phyloP scores from a whole-genome alignment of 2,329 filamentous ascomycete species.

The Basipetospora chlamydospora region DNA sequence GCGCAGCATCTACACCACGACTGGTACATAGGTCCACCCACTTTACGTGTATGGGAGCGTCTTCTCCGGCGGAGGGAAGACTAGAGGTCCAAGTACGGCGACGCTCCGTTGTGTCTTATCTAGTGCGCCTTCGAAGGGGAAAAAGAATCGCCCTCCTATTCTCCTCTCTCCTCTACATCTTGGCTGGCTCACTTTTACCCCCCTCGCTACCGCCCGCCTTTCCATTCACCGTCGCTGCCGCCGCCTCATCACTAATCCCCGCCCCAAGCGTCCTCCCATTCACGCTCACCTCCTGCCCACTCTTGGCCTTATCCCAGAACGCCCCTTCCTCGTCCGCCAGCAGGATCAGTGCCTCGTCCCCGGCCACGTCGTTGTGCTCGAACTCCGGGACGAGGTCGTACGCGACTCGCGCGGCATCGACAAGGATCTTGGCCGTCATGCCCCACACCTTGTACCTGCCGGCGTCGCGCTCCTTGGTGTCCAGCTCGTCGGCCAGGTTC shows the following conservation, averaged over 20 bases:
- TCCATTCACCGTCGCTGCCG: slow-evolving; percentile 8
- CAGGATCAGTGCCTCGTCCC: slow-evolving; percentile 37
- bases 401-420: slow-evolving; percentile 75
- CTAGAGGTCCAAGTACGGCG: too few species aligned
- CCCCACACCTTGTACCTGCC: slow-evolving; percentile 76
- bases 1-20: too few species aligned
- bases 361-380: slow-evolving; percentile 45
- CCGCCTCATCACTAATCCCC: too few species aligned
- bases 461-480: slow-evolving; percentile 27
- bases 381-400: slow-evolving; percentile 76
- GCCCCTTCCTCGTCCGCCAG: slow-evolving; percentile 28
- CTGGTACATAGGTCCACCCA: too few species aligned
- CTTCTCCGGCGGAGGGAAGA: too few species aligned
- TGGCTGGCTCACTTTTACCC: slow-evolving; percentile 7
- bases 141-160: too few species aligned
- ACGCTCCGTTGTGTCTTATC: too few species aligned
- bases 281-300: slow-evolving; percentile 14
- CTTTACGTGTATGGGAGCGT: too few species aligned
- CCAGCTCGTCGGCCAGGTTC: slow-evolving; percentile 23
- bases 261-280: slow-evolving; percentile 3
- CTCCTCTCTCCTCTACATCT: slow-evolving; percentile 7
- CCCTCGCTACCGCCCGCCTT: slow-evolving; percentile 7
- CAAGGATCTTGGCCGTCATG: slow-evolving; percentile 82
- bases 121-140: too few species aligned
- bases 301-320: slow-evolving; percentile 25